These are phyloP conservation scores for Gaultheria prostrata DNA, from an alignment of 148 eudicot genomes.

Conservation along the genomic window DNA sequence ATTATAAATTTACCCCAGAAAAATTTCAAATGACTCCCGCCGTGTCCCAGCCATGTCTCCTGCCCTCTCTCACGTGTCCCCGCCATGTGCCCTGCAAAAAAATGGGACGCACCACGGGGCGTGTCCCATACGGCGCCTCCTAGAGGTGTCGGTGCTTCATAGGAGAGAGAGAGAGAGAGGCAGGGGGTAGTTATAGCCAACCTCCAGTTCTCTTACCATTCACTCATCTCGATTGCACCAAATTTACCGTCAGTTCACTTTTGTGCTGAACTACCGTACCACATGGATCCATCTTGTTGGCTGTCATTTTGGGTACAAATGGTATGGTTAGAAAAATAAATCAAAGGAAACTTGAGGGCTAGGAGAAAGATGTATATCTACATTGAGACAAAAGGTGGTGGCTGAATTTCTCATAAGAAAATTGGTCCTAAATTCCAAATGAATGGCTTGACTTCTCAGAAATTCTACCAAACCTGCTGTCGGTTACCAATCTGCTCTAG, in stretches of 20 bases:
- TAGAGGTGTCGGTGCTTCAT: too few species aligned
- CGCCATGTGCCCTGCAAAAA: too few species aligned
- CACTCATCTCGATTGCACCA: neutral
- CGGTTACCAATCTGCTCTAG: neutral
- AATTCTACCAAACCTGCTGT: neutral
- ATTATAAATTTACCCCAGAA: too few species aligned
- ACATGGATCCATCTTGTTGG: neutral
- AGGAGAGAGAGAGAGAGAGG: too few species aligned
- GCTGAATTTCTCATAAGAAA: neutral
- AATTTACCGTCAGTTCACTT: neutral
- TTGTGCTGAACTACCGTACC: neutral
- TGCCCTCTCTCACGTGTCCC: too few species aligned
- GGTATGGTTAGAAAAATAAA: neutral
- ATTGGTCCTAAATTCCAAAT: neutral
- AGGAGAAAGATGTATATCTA: neutral
- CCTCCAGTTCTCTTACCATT: neutral
- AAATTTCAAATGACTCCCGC: too few species aligned
- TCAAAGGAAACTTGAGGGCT: neutral
- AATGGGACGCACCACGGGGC: too few species aligned
- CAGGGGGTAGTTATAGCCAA: too few species aligned
- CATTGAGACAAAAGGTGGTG: neutral
- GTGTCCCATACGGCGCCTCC: too few species aligned
- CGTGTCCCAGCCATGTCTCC: too few species aligned
- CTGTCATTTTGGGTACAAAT: neutral
- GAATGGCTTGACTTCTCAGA: neutral